These are phyloP conservation scores for Arthrobotrys pseudoclavata DNA, from an alignment of 2,329 filamentous ascomycete species.

Conservation along the genomic window DNA sequence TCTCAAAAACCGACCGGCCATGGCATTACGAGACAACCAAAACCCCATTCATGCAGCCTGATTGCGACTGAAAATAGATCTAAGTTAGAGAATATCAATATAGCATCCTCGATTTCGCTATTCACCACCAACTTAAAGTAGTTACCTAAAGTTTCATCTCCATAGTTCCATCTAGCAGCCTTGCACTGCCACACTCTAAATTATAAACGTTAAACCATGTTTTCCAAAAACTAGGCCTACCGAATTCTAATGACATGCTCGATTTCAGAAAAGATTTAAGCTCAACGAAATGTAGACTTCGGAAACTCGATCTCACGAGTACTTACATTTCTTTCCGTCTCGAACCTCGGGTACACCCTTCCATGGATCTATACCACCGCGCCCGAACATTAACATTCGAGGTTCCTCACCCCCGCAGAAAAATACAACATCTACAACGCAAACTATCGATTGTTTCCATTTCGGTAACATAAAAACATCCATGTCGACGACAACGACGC, in stretches of 20 bases:
- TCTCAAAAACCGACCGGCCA: too few relatives aligned
- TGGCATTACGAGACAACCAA: too few relatives aligned
- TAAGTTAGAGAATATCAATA: too few relatives aligned
- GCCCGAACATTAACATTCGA: too few relatives aligned
- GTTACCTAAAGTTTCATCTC: not conserved
- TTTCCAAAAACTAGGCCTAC: not conserved
- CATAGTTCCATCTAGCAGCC: not conserved
- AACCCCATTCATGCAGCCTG: too few relatives aligned
- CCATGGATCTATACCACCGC: not conserved
- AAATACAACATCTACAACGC: slow-evolving; percentile 33
- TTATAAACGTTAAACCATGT: slow-evolving; percentile 1
- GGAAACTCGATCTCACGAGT: not conserved
- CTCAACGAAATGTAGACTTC: not conserved
- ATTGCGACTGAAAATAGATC: not conserved
- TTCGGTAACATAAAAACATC: too few relatives aligned
- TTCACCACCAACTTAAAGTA: not conserved
- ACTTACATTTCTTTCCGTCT: not conserved
- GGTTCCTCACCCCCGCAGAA: slow-evolving; percentile 9
- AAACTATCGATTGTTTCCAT: not conserved
- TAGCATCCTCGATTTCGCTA: too few relatives aligned
- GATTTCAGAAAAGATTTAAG: not conserved
- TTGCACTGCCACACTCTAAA: slow-evolving; percentile 9
- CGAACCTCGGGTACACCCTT: not conserved
- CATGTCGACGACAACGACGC: not conserved
- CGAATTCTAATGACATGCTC: not conserved